These are phyloP conservation scores for Aspergillus arachidicola DNA, from an alignment of 2,329 filamentous ascomycete genomes.

Conservation along the genomic window DNA sequence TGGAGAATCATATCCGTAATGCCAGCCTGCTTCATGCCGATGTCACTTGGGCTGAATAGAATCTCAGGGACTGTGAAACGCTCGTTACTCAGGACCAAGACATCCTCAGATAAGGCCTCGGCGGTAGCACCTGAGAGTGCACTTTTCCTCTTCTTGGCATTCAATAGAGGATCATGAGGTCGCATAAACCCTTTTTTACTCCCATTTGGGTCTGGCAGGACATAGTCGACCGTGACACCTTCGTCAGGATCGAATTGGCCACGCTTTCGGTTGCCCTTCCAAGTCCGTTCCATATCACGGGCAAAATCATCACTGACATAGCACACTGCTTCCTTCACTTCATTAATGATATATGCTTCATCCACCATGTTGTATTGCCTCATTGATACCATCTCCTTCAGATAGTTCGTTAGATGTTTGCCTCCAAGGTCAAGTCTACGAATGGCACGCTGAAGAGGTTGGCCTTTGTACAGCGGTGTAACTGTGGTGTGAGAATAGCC, in stretches of 20 bases:
- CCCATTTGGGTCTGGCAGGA: conserved; percentile 77
- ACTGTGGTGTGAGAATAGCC: conserved; percentile 93
- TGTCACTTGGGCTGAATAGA: conserved; percentile 81
- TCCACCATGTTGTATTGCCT: conserved; percentile 95
- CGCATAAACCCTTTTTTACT: conserved; percentile 69
- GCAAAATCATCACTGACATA: conserved; percentile 80
- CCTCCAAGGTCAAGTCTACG: conserved; percentile 88
- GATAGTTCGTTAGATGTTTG: conserved; percentile 88
- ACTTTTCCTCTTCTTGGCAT: conserved; percentile 55
- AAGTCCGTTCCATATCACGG: conserved; percentile 75
- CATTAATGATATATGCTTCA: conserved; percentile 89
- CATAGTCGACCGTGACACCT: conserved; percentile 80
- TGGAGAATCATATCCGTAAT: conserved; percentile 82
- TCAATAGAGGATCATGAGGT: conserved; percentile 71
- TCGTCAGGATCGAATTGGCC: conserved; percentile 29
- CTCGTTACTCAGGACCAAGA: conserved; percentile 86
- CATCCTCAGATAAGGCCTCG: conserved; percentile 67
- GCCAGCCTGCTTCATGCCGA: conserved; percentile 81
- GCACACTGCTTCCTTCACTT: conserved; percentile 90
- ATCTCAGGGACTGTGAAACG: conserved; percentile 88
- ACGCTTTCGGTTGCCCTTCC: conserved; percentile 69
- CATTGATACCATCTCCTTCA: conserved; percentile 85
- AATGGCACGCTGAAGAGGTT: conserved; percentile 76
- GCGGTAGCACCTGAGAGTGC: conserved; percentile 50
- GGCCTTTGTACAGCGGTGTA: conserved; percentile 80